Conservation (phyloP, 306 rosid species). For the Begonia fuchsioides region DNA sequence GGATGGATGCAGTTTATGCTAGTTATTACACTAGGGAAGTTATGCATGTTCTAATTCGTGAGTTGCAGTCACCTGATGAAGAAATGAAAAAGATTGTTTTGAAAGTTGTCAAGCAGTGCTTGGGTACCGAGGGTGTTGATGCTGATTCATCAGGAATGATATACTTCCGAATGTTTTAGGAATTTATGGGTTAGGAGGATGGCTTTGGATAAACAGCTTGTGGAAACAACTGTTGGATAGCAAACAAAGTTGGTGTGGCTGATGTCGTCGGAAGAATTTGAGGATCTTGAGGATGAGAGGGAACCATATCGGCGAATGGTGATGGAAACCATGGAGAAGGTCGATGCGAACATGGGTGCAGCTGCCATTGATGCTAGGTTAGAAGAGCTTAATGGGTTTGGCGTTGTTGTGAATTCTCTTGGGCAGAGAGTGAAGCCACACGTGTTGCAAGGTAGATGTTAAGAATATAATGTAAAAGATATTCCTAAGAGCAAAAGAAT, state of each 20-base stretch:
- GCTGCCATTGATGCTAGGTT: slow-evolving; percentile 79
- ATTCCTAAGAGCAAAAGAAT: no score
- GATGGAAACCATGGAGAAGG: slow-evolving; percentile 97
- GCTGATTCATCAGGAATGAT: slow-evolving; percentile 62
- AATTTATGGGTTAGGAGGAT: slow-evolving; percentile 97
- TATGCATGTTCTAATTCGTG: slow-evolving; percentile 79
- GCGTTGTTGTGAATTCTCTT: slow-evolving; percentile 89
- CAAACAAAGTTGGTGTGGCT: slow-evolving; percentile 91
- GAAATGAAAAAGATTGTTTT: slow-evolving; percentile 96
- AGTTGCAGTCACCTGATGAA: slow-evolving; percentile 96
- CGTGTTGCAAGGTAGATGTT: no score
- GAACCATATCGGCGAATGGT: slow-evolving; percentile 97
- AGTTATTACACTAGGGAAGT: slow-evolving; percentile 92
- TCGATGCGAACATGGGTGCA: slow-evolving; percentile 82
- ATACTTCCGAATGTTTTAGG: slow-evolving; percentile 80
- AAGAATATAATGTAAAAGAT: no score
- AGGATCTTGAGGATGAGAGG: slow-evolving; percentile 97
- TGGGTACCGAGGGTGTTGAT: slow-evolving; percentile 91
- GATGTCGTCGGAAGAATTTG: slow-evolving; percentile 84
- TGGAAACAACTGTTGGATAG: slow-evolving; percentile 91
- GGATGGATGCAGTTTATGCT: slow-evolving; percentile 91
- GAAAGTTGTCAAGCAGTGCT: slow-evolving; percentile 96
- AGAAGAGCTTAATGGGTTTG: slow-evolving; percentile 94
- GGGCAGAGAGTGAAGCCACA: slow-evolving; percentile 93
- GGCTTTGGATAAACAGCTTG: slow-evolving; percentile 95